phyloP scores from a whole-genome alignment of 2,329 filamentous ascomycete genomes.

The Trichoderma simmonsii region DNA sequence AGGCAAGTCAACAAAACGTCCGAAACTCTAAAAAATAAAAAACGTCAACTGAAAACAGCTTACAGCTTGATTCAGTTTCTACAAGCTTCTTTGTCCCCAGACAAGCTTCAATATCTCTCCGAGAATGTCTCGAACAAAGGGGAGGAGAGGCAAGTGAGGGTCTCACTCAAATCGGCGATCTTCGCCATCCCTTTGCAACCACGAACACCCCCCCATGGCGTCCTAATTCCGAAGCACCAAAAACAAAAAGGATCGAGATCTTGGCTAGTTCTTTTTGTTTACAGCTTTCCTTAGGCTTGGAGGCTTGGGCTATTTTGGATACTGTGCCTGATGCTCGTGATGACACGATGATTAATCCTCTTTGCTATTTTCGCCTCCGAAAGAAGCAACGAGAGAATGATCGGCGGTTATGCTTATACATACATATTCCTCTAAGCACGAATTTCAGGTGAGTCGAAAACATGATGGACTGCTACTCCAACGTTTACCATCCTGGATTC shows the following conservation, averaged over 20 bases:
- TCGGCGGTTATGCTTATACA: conserved; percentile 1
- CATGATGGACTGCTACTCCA: not conserved
- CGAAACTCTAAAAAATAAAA: not conserved
- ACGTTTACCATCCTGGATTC: not conserved
- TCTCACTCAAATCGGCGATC: not conserved
- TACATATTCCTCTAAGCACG: not conserved
- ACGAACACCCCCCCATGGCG: not conserved
- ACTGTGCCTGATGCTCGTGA: not conserved
- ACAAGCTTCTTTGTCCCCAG: not conserved
- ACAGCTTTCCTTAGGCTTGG: not conserved
- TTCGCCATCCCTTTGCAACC: not conserved
- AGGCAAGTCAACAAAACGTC: not conserved
- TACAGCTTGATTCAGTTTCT: not conserved
- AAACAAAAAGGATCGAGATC: conserved; percentile 7
- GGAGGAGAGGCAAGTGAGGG: not conserved
- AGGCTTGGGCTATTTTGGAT: not conserved
- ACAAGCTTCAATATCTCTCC: not conserved
- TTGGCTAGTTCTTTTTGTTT: not conserved
- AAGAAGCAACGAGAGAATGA: not conserved
- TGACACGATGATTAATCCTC: conserved; percentile 12
- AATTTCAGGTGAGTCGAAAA: not conserved
- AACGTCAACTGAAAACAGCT: not conserved
- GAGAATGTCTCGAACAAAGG: not conserved
- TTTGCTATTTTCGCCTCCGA: not conserved
- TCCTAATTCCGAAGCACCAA: conserved; percentile 4